Conservation (phyloP, 371 early-diverging fungal species). For the Zancudomyces culisetae region DNA sequence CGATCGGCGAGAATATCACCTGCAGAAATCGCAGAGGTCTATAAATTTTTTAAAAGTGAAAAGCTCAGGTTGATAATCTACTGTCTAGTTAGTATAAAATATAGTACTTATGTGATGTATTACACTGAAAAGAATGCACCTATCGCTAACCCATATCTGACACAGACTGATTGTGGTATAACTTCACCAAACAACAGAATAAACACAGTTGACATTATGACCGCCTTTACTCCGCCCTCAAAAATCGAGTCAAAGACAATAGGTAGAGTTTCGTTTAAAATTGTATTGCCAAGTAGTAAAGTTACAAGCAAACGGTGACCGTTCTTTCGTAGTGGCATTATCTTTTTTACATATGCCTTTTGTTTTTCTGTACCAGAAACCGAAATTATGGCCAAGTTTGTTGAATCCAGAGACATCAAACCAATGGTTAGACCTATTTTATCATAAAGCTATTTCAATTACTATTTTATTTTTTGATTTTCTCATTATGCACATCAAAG, state of each 20-base stretch:
- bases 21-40: conserved; percentile 48
- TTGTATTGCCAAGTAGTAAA: conserved; percentile 68
- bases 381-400: conserved; percentile 33
- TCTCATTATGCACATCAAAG: too few relatives aligned
- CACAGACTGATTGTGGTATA: conserved; percentile 67
- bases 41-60: too few relatives aligned
- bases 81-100: not conserved
- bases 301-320: conserved; percentile 67
- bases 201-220: conserved; percentile 64
- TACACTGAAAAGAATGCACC: conserved; percentile 49
- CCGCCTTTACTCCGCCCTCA: conserved; percentile 62
- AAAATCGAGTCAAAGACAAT: conserved; percentile 62
- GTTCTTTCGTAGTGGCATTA: conserved; percentile 44
- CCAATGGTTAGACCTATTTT: conserved; percentile 43
- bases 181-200: conserved; percentile 90
- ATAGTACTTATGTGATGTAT: not conserved
- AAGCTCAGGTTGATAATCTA: too few relatives aligned
- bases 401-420: conserved; percentile 48
- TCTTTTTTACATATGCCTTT: conserved; percentile 32
- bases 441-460: too few relatives aligned
- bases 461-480: too few relatives aligned
- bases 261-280: conserved; percentile 87
- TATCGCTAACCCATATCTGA: conserved; percentile 54
- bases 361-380: conserved; percentile 43
- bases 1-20: conserved; percentile 38